Percentiles rank a stretch among this genome's conserved stretches.
Conservation (phyloP, 768 basidiomycete species). For the Kwoniella shandongensis region DNA sequence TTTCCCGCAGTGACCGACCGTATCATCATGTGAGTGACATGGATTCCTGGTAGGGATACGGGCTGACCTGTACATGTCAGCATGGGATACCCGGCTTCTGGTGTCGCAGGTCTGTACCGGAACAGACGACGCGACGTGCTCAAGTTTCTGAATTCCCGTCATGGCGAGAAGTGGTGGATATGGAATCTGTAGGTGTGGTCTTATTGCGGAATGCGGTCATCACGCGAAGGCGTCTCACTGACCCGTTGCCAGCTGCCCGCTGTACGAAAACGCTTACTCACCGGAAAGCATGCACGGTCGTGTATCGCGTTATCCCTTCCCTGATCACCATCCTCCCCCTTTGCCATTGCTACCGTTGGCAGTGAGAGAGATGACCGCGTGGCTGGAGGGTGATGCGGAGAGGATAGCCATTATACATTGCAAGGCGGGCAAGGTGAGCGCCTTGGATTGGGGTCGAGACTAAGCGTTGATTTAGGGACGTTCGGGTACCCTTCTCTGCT, state of each 20-base stretch:
- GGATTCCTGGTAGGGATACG: background rate
- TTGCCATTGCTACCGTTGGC: constrained; percentile 70
- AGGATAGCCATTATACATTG: constrained; percentile 81
- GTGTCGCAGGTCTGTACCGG: constrained; percentile 75
- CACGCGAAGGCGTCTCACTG: background rate
- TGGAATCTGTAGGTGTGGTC: constrained; percentile 67
- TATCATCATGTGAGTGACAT: constrained; percentile 63
- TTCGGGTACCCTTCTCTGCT: constrained; percentile 80
- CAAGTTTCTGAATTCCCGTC: constrained; percentile 69
- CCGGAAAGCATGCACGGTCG: constrained; percentile 67
- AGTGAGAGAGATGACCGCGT: constrained; percentile 70
- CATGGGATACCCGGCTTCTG: constrained; percentile 75
- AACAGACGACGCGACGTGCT: constrained; percentile 75
- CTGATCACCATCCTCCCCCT: constrained; percentile 89
- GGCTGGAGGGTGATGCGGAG: constrained; percentile 67
- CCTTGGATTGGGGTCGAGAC: background rate
- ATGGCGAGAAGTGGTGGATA: constrained; percentile 77
- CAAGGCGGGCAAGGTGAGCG: constrained; percentile 63
- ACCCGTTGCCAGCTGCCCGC: constrained; percentile 63
- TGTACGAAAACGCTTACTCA: constrained; percentile 76
- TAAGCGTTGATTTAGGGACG: constrained; percentile 59
- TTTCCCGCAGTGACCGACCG: constrained; percentile 68
- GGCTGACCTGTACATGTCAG: constrained; percentile 23
- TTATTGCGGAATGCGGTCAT: background rate
- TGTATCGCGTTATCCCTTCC: constrained; percentile 82